Evolutionary conservation across 2,329 filamentous ascomycete genomes (phyloP).

Genomic region (Orbilia javanica): DNA sequence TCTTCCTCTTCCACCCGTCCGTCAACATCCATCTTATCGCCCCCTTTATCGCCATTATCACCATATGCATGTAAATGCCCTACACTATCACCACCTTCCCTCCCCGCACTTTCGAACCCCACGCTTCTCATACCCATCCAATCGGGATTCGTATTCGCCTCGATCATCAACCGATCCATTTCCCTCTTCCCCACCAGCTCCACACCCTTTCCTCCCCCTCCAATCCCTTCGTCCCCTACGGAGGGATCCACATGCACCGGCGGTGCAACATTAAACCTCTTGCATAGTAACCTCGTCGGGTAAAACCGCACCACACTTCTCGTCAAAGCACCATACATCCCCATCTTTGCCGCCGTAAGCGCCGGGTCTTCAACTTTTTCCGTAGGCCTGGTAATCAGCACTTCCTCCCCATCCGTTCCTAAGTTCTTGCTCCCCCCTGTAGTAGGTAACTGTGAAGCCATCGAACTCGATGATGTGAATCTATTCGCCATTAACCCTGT

Average conservation of each 20-base stretch:
- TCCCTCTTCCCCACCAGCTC: slow-evolving; percentile 66
- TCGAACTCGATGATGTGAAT: slow-evolving; percentile 80
- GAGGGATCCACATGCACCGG: slow-evolving; percentile 77
- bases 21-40: slow-evolving; percentile 22
- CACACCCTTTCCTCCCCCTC: slow-evolving; percentile 72
- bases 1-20: slow-evolving; percentile 2
- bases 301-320: slow-evolving; percentile 78
- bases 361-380: slow-evolving; percentile 79
- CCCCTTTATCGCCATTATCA: slow-evolving; percentile 58
- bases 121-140: slow-evolving; percentile 37
- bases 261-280: slow-evolving; percentile 88
- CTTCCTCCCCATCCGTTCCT: slow-evolving; percentile 44
- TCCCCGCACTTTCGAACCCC: slow-evolving; percentile 40
- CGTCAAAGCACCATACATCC: slow-evolving; percentile 94
- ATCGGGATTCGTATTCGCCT: slow-evolving; percentile 53
- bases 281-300: slow-evolving; percentile 88
- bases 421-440: slow-evolving; percentile 60
- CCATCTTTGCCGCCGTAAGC: slow-evolving; percentile 85
- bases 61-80: background rate
- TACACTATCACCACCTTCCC: slow-evolving; percentile 60
- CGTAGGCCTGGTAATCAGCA: slow-evolving; percentile 68
- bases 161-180: slow-evolving; percentile 58
- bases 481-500: slow-evolving; percentile 92
- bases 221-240: slow-evolving; percentile 63
- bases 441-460: slow-evolving; percentile 63